A percentile compares a stretch with the other conserved stretches of the same genome.
phyloP scores from a whole-genome alignment of 2,329 filamentous ascomycete species.

The Colletotrichum sublineola region DNA sequence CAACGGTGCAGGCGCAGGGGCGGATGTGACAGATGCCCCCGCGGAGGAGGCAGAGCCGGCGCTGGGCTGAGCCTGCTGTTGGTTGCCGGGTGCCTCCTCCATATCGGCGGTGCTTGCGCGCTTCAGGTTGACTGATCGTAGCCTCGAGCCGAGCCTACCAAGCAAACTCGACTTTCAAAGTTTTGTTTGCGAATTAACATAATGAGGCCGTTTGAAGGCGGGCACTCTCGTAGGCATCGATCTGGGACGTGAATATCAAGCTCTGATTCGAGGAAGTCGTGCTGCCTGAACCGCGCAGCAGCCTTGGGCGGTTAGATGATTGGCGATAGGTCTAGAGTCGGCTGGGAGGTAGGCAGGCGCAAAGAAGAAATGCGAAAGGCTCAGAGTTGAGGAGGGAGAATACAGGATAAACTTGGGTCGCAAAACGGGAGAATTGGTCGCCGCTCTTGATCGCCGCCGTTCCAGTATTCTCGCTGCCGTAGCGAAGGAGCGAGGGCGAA shows the following conservation, averaged over 20 bases:
- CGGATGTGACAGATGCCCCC: constrained; percentile 24
- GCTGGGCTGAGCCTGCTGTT: constrained; percentile 34
- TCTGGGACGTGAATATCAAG: not conserved
- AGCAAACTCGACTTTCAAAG: constrained; percentile 38
- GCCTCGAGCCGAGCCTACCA: constrained; percentile 37
- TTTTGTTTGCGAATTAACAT: constrained; percentile 40
- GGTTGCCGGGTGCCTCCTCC: constrained; percentile 40
- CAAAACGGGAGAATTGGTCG: constrained; percentile 5
- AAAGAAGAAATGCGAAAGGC: not conserved
- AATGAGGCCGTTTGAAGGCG: constrained; percentile 40
- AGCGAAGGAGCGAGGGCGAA: constrained; percentile 3
- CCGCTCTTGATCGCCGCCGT: not conserved
- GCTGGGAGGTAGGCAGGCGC: constrained; percentile 4
- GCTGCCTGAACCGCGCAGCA: not conserved
- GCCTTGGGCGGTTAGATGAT: constrained; percentile 1
- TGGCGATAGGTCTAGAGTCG: constrained; percentile 4
- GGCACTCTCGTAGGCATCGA: constrained; percentile 25
- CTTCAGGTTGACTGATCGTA: constrained; percentile 40
- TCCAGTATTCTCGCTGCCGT: constrained; percentile 9
- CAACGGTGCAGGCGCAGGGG: constrained; percentile 18
- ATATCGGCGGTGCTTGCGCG: constrained; percentile 41
- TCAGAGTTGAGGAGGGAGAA: constrained; percentile 3
- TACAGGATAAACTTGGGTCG: constrained; percentile 5
- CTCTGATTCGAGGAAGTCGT: not conserved
- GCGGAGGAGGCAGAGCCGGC: constrained; percentile 40